These are phyloP conservation scores for Alternaria atra DNA, from an alignment of 2,329 filamentous ascomycete genomes.

Conservation along the genomic window DNA sequence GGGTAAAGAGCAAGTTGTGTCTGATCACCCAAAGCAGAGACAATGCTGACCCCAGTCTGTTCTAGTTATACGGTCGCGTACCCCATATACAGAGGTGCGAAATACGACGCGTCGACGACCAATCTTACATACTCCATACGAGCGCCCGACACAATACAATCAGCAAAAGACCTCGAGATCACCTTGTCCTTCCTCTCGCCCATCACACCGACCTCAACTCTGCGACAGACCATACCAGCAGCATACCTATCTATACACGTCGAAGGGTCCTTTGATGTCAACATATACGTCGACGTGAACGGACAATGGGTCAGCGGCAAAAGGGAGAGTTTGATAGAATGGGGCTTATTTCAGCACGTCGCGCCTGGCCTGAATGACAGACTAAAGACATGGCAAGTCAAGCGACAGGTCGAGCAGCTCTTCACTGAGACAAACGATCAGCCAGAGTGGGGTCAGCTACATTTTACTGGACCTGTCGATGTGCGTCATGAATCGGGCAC, in stretches of 20 bases:
- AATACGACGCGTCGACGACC: slow-evolving; percentile 75
- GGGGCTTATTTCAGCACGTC: slow-evolving; percentile 66
- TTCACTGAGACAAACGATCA: slow-evolving; percentile 77
- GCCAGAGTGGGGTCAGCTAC: slow-evolving; percentile 83
- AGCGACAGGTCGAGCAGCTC: slow-evolving; percentile 69
- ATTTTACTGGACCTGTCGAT: slow-evolving; percentile 76
- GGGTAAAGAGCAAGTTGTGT: slow-evolving; percentile 49
- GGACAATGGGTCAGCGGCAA: slow-evolving; percentile 83
- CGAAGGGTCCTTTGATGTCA: slow-evolving; percentile 66
- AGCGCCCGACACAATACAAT: slow-evolving; percentile 46
- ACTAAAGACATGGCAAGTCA: slow-evolving; percentile 74
- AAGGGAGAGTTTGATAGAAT: slow-evolving; percentile 72
- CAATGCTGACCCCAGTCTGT: slow-evolving; percentile 1
- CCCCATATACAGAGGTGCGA: slow-evolving; percentile 67
- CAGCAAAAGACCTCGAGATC: slow-evolving; percentile 60
- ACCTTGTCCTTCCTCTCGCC: slow-evolving; percentile 76
- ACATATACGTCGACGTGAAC: slow-evolving; percentile 60
- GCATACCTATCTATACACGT: slow-evolving; percentile 78
- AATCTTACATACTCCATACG: slow-evolving; percentile 72
- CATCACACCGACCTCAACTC: slow-evolving; percentile 80
- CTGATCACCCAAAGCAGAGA: not conserved
- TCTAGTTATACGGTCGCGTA: slow-evolving; percentile 65
- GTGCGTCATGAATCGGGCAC: slow-evolving; percentile 76
- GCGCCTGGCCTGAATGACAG: slow-evolving; percentile 47
- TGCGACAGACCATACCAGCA: slow-evolving; percentile 83